phyloP scores from a whole-genome alignment of 495 filamentous ascomycete genomes.

The Daldinia vernicosa region DNA sequence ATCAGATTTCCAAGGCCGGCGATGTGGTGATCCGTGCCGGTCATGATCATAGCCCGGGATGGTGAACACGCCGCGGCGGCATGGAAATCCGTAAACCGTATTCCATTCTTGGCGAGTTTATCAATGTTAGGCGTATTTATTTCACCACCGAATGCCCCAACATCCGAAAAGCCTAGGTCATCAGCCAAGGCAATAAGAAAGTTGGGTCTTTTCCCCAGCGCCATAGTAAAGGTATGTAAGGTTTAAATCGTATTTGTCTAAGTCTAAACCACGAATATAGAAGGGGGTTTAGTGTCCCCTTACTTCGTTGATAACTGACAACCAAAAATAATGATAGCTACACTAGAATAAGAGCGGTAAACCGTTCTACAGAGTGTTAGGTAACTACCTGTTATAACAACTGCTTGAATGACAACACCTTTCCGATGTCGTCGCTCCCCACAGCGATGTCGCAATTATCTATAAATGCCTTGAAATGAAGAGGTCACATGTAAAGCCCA shows the following conservation, averaged over 20 bases:
- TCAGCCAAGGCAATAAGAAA: slow-evolving; percentile 71
- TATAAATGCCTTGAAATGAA: slow-evolving; percentile 2
- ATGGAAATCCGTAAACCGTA: slow-evolving; percentile 71
- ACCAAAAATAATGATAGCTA: not conserved
- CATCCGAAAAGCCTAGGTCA: slow-evolving; percentile 70
- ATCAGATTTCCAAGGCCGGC: slow-evolving; percentile 59
- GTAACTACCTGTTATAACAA: not conserved
- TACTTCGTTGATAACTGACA: not conserved
- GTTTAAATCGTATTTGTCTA: not conserved
- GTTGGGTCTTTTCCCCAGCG: slow-evolving; percentile 56
- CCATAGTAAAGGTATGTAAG: slow-evolving; percentile 25
- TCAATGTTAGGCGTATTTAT: slow-evolving; percentile 71
- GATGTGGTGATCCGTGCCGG: slow-evolving; percentile 64
- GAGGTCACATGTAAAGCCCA: slow-evolving; percentile 9
- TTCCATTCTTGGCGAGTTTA: slow-evolving; percentile 61
- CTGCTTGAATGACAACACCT: not conserved
- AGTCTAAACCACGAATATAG: not conserved
- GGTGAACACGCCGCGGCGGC: slow-evolving; percentile 72
- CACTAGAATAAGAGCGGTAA: not conserved
- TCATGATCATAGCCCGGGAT: slow-evolving; percentile 68
- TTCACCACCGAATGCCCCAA: slow-evolving; percentile 69
- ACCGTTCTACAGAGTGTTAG: not conserved
- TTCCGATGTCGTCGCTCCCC: slow-evolving; percentile 27
- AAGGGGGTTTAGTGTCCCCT: not conserved
- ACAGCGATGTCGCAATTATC: slow-evolving; percentile 34